A percentile compares a stretch with the other conserved stretches of the same genome.
phyloP scores from a whole-genome alignment of 1,284 basidiomycete genomes.

The Coniferiporia weirii region DNA sequence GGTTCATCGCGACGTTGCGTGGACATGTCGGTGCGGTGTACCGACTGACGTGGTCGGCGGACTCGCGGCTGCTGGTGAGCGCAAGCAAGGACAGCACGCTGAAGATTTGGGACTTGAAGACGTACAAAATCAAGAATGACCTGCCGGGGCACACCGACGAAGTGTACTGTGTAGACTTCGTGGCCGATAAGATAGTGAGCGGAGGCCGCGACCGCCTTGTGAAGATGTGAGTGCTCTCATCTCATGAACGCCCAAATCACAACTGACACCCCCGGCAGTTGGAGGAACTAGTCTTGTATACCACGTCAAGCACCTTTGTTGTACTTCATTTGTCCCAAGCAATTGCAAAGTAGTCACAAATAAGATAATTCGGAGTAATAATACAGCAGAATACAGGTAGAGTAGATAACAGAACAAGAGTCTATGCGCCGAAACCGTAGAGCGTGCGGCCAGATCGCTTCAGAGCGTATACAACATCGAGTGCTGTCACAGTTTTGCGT shows the following conservation, averaged over 20 bases:
- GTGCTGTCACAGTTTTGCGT: constrained; percentile 85
- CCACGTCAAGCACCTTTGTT: too few species aligned
- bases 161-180: constrained; percentile 98
- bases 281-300: constrained; percentile 29
- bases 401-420: background rate
- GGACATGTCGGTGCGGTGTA: constrained; percentile 97
- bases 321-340: too few species aligned
- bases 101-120: constrained; percentile 95
- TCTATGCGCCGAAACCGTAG: constrained; percentile 60
- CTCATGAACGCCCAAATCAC: background rate
- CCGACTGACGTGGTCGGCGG: constrained; percentile 91
- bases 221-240: constrained; percentile 59
- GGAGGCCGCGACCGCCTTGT: constrained; percentile 76
- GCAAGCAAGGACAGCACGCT: constrained; percentile 95
- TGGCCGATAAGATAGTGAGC: constrained; percentile 96
- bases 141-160: constrained; percentile 96
- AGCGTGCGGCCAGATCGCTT: constrained; percentile 88
- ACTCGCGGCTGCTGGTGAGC: constrained; percentile 86
- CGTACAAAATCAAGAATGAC: constrained; percentile 90
- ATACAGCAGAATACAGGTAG: constrained; percentile 3
- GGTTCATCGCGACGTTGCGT: constrained; percentile 82
- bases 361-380: constrained; percentile 7
- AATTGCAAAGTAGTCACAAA: constrained; percentile 35
- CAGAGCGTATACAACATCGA: constrained; percentile 89
- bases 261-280: background rate